These are phyloP conservation scores for Pseudogymnoascus sp. DNA, from an alignment of 2,329 filamentous ascomycete genomes.

Conservation along the genomic window DNA sequence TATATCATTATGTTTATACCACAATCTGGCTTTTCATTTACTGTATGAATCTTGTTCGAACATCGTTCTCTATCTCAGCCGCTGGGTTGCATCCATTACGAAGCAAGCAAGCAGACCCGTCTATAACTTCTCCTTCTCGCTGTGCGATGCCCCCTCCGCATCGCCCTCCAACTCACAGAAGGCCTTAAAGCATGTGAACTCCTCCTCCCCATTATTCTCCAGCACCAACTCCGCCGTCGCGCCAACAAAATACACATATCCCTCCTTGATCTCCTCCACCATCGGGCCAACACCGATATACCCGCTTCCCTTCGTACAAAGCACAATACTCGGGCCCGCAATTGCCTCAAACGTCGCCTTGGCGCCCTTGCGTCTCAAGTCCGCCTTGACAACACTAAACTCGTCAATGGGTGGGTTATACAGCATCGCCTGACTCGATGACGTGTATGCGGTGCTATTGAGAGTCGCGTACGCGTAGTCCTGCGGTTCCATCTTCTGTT, in stretches of 20 bases:
- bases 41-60: neutral
- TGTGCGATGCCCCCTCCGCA: slow-evolving; percentile 24
- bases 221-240: slow-evolving; percentile 76
- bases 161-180: slow-evolving; percentile 71
- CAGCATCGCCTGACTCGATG: slow-evolving; percentile 59
- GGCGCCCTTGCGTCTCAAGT: slow-evolving; percentile 59
- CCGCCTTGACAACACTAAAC: slow-evolving; percentile 79
- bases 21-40: slow-evolving; percentile 3
- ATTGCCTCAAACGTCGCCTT: slow-evolving; percentile 86
- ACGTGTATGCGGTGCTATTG: slow-evolving; percentile 73
- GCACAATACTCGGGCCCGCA: slow-evolving; percentile 81
- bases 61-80: neutral
- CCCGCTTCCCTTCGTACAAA: slow-evolving; percentile 77
- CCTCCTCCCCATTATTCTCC: slow-evolving; percentile 58
- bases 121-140: slow-evolving; percentile 22
- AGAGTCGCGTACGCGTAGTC: slow-evolving; percentile 82
- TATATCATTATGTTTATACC: slow-evolving; percentile 9
- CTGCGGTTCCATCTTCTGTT: slow-evolving; percentile 83
- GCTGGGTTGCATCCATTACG: neutral
- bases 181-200: slow-evolving; percentile 83
- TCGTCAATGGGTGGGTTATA: slow-evolving; percentile 97
- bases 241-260: slow-evolving; percentile 76
- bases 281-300: slow-evolving; percentile 80
- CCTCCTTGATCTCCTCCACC: slow-evolving; percentile 61
- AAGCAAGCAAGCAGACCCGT: neutral